Evolutionary conservation across 495 filamentous ascomycete species (phyloP), one percentile per base, ranked within the genome.

Genomic region (Amphirosellinia nigrospora): DNA sequence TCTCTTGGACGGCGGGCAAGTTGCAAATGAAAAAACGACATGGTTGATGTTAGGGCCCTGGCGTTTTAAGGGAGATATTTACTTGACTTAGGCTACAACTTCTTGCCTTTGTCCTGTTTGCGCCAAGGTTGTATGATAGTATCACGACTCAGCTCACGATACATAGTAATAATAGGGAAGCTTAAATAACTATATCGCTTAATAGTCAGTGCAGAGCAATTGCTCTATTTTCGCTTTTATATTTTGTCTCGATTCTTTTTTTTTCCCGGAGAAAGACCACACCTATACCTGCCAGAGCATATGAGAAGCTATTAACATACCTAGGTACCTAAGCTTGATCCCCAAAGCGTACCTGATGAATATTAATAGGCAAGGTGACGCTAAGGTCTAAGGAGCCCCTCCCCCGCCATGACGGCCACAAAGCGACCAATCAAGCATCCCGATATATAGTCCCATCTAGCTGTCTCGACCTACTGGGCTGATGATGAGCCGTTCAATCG

Each of bases 401-500:
- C 55, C 55, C 55, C 55, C 55, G 55, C 55, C 55, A 58, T 34
- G 15, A 58, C 53, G 30, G 30, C 30, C 53, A 36, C 16, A 36
- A 58, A 36, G 0, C 30, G 21, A 32, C 55, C 55, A 58, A 58
- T 58, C 30, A 58, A 21, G 19, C 16, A 36, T 11, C 30, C 11
- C 21, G 26, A 28, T 3, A 30, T 4, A 28, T 53, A 15, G 50
- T 15, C 48, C 46, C 48, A 13, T 52, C 48, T 52, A 52, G 28
- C 53, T 8, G n/a, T 56, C 55, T 58, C 26, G 45, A 53, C 10
- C 10, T 36, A 34, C 58, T 61, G 58, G 58, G 58, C 58, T 45
- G 38, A 63, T 63, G 39, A 50, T 50, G 61, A 41, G 32, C 46
- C 30, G 46, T 53, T 39, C 63, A 13, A 26, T 28, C 32, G 3